phyloP scores from a whole-genome alignment of 1,139 yeast genomes.

The Yamadazyma triangularis region DNA sequence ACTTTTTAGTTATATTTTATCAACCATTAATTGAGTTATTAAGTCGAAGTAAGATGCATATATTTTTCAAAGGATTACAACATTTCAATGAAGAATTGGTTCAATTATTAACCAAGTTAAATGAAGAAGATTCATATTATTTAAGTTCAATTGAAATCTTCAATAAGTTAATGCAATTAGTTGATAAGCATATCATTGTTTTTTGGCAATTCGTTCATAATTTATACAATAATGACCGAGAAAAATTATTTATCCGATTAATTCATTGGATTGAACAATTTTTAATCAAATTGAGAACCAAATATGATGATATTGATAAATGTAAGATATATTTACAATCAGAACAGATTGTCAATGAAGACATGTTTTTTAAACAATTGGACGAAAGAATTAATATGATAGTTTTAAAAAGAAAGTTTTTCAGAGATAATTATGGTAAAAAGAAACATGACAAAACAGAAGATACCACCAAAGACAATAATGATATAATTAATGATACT shows the following conservation, averaged over 20 bases:
- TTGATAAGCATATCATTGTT: conserved; percentile 66
- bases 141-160: conserved; percentile 51
- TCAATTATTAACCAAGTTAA: conserved; percentile 38
- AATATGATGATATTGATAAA: conserved; percentile 50
- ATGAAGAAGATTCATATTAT: conserved; percentile 46
- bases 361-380: conserved; percentile 27
- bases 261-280: conserved; percentile 64
- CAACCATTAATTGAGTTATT: conserved; percentile 79
- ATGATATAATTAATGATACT: conserved; percentile 18
- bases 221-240: conserved; percentile 69
- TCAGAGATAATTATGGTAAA: conserved; percentile 25
- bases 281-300: conserved; percentile 52
- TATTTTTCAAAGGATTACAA: conserved; percentile 71
- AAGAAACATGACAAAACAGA: conserved; percentile 24
- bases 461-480: conserved; percentile 11
- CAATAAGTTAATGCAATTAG: conserved; percentile 56
- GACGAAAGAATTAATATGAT: conserved; percentile 24
- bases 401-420: conserved; percentile 26
- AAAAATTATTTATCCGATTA: conserved; percentile 63
- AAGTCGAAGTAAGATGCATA: conserved; percentile 69
- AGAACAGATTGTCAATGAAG: conserved; percentile 16
- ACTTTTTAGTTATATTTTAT: conserved; percentile 71
- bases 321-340: conserved; percentile 35
- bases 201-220: conserved; percentile 74
- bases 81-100: conserved; percentile 70